Conservation (phyloP, 1,284 basidiomycete species). For the Ceratobasidium sp. region DNA sequence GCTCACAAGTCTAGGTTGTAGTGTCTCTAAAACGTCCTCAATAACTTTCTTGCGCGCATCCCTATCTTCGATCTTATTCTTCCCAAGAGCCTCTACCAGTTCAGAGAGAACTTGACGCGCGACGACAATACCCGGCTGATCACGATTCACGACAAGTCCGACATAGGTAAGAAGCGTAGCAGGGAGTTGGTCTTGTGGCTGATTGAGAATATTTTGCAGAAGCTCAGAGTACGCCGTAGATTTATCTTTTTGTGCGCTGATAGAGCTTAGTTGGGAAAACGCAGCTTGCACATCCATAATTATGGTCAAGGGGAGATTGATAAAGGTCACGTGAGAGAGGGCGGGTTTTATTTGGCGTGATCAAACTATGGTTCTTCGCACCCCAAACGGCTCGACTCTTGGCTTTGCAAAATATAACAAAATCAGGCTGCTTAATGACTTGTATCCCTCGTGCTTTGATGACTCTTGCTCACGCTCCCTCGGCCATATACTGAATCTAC, state of each 20-base stretch:
- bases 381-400: too few species aligned
- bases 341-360: constrained; percentile 36
- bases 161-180: constrained; percentile 66
- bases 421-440: too few species aligned
- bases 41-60: constrained; percentile 75
- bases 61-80: constrained; percentile 67
- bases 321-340: constrained; percentile 19
- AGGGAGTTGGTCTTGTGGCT: constrained; percentile 67
- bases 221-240: constrained; percentile 72
- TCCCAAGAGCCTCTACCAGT: constrained; percentile 75
- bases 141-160: constrained; percentile 78
- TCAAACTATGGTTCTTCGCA: background rate
- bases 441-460: too few species aligned
- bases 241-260: constrained; percentile 85
- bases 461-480: too few species aligned
- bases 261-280: constrained; percentile 67
- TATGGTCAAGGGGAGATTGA: constrained; percentile 39
- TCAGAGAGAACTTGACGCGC: constrained; percentile 87
- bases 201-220: constrained; percentile 54
- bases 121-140: constrained; percentile 83
- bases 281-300: constrained; percentile 61
- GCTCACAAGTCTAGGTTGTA: constrained; percentile 83
- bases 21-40: constrained; percentile 75
- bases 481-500: too few species aligned
- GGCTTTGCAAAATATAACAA: too few species aligned